Evolutionary conservation across 139 green algal species (phyloP).

Genomic region (Chlamydomonas sp.): DNA sequence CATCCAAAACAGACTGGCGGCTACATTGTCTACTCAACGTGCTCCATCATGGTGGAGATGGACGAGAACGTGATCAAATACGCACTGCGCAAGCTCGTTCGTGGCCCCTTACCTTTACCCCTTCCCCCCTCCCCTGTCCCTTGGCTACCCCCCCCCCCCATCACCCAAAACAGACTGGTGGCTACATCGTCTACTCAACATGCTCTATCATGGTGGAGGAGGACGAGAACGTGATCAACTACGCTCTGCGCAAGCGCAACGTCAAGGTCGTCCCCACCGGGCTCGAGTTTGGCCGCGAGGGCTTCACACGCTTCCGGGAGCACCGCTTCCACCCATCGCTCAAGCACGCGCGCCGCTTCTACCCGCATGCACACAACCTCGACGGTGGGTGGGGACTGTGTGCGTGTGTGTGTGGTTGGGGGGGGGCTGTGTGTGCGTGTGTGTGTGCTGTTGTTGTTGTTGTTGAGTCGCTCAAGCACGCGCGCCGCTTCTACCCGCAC

Average conservation of each 20-base stretch:
- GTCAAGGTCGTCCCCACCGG: conserved; percentile 91
- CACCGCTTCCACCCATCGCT: conserved; percentile 92
- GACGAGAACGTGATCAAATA: conserved; percentile 98
- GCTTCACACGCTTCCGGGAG: conserved; percentile 79
- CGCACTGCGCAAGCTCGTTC: conserved; percentile 86
- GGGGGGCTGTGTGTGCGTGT: no score
- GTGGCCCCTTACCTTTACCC: no score
- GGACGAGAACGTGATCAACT: conserved; percentile 96
- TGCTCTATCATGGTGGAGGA: conserved; percentile 98
- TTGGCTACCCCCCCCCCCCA: no score
- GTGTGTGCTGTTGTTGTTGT: no score
- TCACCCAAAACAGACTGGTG: conserved; percentile 58
- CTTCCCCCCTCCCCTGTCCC: no score
- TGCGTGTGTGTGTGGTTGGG: no score
- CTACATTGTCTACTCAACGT: conserved; percentile 96
- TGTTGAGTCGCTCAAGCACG: conserved; percentile 66
- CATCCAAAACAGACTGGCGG: conserved; percentile 63
- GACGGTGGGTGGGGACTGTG: conserved; percentile 87
- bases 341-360: conserved; percentile 81
- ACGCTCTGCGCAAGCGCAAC: conserved; percentile 90
- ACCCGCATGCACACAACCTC: conserved; percentile 97
- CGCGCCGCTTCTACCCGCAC: conserved; percentile 94
- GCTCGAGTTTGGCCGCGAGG: conserved; percentile 88
- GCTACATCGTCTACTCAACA: conserved; percentile 94
- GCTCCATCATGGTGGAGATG: conserved; percentile 96